Conservation (phyloP, 352 stramenopile species). For the Phytophthora pisi region DNA sequence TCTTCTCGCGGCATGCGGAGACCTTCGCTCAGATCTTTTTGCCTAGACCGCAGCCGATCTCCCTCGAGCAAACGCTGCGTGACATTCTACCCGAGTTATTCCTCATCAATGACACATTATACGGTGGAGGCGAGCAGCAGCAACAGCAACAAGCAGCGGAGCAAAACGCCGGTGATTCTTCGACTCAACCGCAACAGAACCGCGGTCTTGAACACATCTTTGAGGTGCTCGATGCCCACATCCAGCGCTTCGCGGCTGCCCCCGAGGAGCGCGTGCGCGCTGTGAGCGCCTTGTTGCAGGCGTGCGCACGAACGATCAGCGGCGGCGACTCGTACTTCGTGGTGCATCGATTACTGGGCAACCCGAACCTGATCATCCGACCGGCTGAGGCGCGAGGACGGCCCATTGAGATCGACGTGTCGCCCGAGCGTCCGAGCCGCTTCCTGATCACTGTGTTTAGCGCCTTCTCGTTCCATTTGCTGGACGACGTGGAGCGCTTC, state of each 20-base stretch:
- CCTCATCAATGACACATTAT: conserved; percentile 81
- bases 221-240: conserved; percentile 72
- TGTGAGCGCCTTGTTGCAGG: conserved; percentile 74
- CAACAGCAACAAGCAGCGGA: conserved; percentile 27
- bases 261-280: conserved; percentile 69
- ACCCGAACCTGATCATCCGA: conserved; percentile 75
- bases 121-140: conserved; percentile 63
- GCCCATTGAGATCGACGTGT: conserved; percentile 80
- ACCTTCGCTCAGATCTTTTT: conserved; percentile 79
- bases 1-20: conserved; percentile 64
- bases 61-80: conserved; percentile 77
- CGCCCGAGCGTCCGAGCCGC: conserved; percentile 50
- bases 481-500: conserved; percentile 81
- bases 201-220: conserved; percentile 82
- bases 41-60: conserved; percentile 70
- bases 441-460: conserved; percentile 84
- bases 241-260: conserved; percentile 68
- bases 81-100: conserved; percentile 81
- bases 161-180: conserved; percentile 5
- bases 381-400: conserved; percentile 69
- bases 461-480: conserved; percentile 77
- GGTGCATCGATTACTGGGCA: conserved; percentile 73
- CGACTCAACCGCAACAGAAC: conserved; percentile 34
- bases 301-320: conserved; percentile 76
- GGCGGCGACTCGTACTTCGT: conserved; percentile 85